These are phyloP conservation scores for Solanum gandarillasii DNA, from an alignment of 257 asterid species.

Conservation along the genomic window DNA sequence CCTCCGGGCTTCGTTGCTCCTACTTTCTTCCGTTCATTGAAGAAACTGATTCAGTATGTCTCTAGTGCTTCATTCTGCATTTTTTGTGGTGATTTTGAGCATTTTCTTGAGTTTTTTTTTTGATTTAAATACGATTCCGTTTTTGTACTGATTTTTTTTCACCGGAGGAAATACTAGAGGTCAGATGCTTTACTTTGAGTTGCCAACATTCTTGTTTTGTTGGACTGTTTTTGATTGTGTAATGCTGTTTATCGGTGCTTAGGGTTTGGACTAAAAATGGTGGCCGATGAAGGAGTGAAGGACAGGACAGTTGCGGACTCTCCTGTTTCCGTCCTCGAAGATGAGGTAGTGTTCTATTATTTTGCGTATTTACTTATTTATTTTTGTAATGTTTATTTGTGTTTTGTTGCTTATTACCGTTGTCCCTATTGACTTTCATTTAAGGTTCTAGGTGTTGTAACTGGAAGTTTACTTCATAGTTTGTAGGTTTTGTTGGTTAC, in stretches of 20 bases:
- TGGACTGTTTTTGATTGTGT: background rate
- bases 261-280: slow-evolving; percentile 23
- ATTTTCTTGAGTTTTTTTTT: background rate
- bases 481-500: background rate
- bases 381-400: background rate
- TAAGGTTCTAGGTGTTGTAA: background rate
- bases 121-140: background rate
- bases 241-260: slow-evolving; percentile 1
- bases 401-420: background rate
- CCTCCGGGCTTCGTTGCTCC: background rate
- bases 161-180: background rate
- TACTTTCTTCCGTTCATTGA: background rate
- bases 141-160: background rate
- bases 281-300: slow-evolving; percentile 50
- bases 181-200: background rate
- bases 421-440: background rate
- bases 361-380: background rate
- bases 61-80: background rate
- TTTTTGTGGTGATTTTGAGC: background rate
- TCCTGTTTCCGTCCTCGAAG: slow-evolving; percentile 95
- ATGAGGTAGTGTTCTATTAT: slow-evolving; percentile 40
- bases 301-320: slow-evolving; percentile 54
- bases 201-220: background rate
- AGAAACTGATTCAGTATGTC: background rate
- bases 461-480: background rate